Percentiles rank a stretch among this genome's conserved stretches.
Conservation (phyloP, 148 eudicot genomes). For the Fagopyrum tataricum region DNA sequence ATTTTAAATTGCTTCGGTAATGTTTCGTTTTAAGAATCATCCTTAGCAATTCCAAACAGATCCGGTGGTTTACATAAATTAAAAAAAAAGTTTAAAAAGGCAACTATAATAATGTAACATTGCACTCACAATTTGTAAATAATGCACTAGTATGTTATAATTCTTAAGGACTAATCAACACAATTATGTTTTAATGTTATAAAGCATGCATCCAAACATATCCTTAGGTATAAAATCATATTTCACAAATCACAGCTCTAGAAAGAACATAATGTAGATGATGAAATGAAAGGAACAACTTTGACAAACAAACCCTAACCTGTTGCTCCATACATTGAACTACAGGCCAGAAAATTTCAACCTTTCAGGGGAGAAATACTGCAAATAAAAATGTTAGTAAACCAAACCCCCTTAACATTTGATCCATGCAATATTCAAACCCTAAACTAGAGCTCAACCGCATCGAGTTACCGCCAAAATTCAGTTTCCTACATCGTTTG, state of each 20-base stretch:
- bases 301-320: not conserved
- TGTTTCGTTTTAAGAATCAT: too few species aligned
- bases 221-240: not conserved
- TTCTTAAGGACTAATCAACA: too few species aligned
- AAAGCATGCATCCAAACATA: too few species aligned
- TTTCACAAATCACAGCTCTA: not conserved
- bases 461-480: slow-evolving; percentile 7
- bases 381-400: not conserved
- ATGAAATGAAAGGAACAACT: not conserved
- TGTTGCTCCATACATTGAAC: not conserved
- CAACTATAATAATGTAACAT: too few species aligned
- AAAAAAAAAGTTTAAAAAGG: too few species aligned
- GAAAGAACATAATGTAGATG: not conserved
- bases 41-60: too few species aligned
- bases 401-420: not conserved
- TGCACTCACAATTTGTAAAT: too few species aligned
- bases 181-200: too few species aligned
- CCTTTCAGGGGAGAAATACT: not conserved
- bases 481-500: not conserved
- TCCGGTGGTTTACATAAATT: too few species aligned
- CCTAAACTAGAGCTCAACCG: not conserved
- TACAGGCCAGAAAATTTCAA: not conserved
- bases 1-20: too few species aligned
- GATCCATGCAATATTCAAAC: not conserved
- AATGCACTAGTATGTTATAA: too few species aligned